These are phyloP conservation scores for Stipa capillata DNA, from an alignment of 176 grass and related monocot species.

Conservation along the genomic window DNA sequence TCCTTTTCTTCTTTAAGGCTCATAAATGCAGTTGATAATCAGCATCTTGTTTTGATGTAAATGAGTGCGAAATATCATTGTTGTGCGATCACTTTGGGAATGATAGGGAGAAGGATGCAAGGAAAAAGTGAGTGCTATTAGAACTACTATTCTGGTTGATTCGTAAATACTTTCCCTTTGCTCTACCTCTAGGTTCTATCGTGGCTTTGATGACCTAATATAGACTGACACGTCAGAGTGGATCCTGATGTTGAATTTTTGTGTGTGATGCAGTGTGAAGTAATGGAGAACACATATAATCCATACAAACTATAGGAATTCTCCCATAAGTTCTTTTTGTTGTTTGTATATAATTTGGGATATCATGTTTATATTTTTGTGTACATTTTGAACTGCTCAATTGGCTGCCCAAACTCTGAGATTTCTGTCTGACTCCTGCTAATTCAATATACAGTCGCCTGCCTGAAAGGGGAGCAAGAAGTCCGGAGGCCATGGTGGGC, in stretches of 20 bases:
- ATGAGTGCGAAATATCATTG: not conserved
- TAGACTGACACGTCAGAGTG: not conserved
- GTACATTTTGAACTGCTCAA: not conserved
- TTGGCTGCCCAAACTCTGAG: not conserved
- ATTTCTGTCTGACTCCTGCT: not conserved
- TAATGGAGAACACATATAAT: not conserved
- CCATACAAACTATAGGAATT: not conserved
- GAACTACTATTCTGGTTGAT: not conserved
- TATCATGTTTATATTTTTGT: not conserved
- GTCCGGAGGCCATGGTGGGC: slow-evolving; percentile 98
- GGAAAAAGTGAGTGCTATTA: not conserved
- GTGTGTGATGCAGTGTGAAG: not conserved
- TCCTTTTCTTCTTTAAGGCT: not conserved
- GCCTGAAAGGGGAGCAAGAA: slow-evolving; percentile 95
- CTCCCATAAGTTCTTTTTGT: not conserved
- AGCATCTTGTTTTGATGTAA: not conserved
- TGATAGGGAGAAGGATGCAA: not conserved
- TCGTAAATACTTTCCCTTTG: not conserved
- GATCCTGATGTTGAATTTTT: not conserved
- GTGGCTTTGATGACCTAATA: not conserved
- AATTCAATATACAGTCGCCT: slow-evolving; percentile 53
- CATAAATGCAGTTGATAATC: not conserved
- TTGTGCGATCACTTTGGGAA: not conserved
- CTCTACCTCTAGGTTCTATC: not conserved
- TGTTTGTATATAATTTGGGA: not conserved